Evolutionary conservation across 805 yeast genomes (phyloP).

Genomic region (Sugiyamaella floridensis): DNA sequence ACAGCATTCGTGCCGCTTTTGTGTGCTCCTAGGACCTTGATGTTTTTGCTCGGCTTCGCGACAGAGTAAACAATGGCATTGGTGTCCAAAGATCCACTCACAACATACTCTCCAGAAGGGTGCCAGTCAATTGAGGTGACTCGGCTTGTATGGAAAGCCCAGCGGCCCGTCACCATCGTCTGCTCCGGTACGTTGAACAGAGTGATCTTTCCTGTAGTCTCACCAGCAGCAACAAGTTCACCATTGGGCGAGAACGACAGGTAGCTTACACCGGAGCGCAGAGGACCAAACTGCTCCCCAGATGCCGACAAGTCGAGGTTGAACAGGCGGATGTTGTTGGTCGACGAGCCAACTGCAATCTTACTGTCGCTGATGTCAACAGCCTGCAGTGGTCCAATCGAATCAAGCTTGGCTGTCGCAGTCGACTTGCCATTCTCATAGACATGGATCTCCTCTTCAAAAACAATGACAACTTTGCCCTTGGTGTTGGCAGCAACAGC

Average conservation of each 20-base stretch:
- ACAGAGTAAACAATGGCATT: conserved; percentile 75
- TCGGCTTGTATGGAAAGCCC: conserved; percentile 91
- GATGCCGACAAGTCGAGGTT: conserved; percentile 27
- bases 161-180: conserved; percentile 64
- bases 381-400: conserved; percentile 36
- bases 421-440: conserved; percentile 27
- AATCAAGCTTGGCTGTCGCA: conserved; percentile 30
- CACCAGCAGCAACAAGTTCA: conserved; percentile 73
- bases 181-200: conserved; percentile 53
- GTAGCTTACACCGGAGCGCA: conserved; percentile 57
- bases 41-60: conserved; percentile 65
- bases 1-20: conserved; percentile 79
- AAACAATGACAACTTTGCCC: conserved; percentile 37
- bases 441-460: conserved; percentile 38
- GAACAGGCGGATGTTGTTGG: conserved; percentile 38
- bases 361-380: conserved; percentile 39
- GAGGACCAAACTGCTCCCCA: conserved; percentile 29
- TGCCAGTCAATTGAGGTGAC: conserved; percentile 78
- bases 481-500: conserved; percentile 34
- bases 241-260: conserved; percentile 68
- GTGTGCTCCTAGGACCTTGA: conserved; percentile 73
- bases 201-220: conserved; percentile 77
- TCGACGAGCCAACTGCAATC: conserved; percentile 46
- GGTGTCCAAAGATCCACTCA: conserved; percentile 80
- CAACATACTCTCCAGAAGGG: conserved; percentile 60